Base-by-base conservation (phyloP, 129 eudicot species). In the Saposhnikovia divaricata region DNA sequence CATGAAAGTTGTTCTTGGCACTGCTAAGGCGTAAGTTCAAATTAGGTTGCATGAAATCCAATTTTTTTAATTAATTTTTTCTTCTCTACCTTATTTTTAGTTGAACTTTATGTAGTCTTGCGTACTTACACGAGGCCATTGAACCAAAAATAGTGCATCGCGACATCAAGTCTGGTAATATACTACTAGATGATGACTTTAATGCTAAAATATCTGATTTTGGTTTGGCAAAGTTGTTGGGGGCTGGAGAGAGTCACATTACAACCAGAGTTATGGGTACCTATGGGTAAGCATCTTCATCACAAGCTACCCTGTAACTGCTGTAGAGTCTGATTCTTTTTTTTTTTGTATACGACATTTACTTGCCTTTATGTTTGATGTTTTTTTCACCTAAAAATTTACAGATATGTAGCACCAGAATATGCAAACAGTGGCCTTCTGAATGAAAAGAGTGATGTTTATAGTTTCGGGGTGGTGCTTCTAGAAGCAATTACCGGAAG, bases 121-220 rank as follows among this genome's bases (percentile, higher is more conserved):
- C 82, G 0, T 84, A 84, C 78, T 75, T 84, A 81, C 86, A 84
- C 9, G 86, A 84, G 76, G 83, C 83, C 9, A 80, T 84, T 51
- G 86, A 84, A 75, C 86, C 83, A 7, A 84, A 84, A 57, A 82
- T 84, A 31, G 83, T 84, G 27, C 86, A 84, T 39, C 80, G 86
- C 27, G 86, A 84, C 65, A 76, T 84, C 65, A 84, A 84, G 83
- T 79, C 86, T 2, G 80, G 86, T 21, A 84, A 83, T 48, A 83
- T 83, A 23, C 50, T 83, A 48, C 73, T 83, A 27, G 86, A 80
- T 51, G 81, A 80, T n/a, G 78, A 75, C 18, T 84, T 80, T 37
- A 79, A 84, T 84, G 77, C 86, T 25, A 83, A 80, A 81, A 23
- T 83, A 25, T 84, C 86, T 39, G 86, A 84, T 80, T 84, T 84